Conservation (phyloP, 176 grass and related monocot species). For the Rhynchospora pubera region DNA sequence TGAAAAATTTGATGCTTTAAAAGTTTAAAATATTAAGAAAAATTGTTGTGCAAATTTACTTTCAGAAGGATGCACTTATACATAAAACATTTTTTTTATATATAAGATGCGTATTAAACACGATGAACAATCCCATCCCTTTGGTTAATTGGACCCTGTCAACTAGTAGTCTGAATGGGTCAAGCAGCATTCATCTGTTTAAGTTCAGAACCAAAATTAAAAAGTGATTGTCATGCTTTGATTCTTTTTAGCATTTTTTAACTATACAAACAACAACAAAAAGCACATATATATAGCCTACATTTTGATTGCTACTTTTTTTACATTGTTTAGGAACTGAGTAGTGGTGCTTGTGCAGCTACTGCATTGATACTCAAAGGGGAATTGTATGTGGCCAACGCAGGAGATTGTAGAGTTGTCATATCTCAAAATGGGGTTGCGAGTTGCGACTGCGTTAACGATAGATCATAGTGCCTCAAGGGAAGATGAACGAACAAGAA, state of each 20-base stretch:
- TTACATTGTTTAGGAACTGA: conserved; percentile 23
- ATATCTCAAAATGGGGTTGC: conserved; percentile 28
- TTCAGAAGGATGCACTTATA: background rate
- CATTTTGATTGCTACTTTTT: background rate
- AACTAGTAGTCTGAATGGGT: background rate
- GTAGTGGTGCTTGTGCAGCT: conserved; percentile 56
- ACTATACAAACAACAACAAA: background rate
- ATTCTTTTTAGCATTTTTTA: background rate
- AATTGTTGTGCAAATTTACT: background rate
- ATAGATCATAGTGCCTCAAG: conserved; percentile 45
- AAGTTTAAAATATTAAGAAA: background rate
- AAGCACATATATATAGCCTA: background rate
- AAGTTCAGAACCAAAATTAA: background rate
- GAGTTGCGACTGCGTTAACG: conserved; percentile 57
- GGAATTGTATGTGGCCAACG: conserved; percentile 62
- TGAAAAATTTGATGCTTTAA: background rate
- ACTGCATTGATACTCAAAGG: conserved; percentile 57
- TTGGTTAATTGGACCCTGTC: background rate
- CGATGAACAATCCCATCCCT: background rate
- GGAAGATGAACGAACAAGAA: conserved; percentile 48
- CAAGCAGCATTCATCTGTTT: background rate
- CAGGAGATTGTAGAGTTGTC: conserved; percentile 72
- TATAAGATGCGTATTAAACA: background rate
- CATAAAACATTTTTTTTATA: background rate
- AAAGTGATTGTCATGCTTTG: background rate